These are phyloP conservation scores for Farysia itapuensis DNA, from an alignment of 1,284 basidiomycete genomes.

Conservation along the genomic window DNA sequence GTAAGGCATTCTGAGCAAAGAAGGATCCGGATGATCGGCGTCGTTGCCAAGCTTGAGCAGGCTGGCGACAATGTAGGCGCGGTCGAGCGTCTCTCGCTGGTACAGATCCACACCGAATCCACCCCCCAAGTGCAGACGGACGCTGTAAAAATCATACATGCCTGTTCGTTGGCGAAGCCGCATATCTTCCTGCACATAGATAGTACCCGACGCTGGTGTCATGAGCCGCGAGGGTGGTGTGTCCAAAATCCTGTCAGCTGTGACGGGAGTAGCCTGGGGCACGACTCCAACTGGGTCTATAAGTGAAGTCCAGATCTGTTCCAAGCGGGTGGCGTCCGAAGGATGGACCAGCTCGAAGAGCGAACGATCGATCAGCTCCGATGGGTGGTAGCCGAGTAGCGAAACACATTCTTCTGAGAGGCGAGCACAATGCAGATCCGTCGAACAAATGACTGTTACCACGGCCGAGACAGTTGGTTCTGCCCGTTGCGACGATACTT, in stretches of 20 bases:
- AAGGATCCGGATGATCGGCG: conserved; percentile 33
- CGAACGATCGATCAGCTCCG: conserved; percentile 33
- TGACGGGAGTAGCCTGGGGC: conserved; percentile 26
- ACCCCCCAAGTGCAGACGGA: conserved; percentile 45
- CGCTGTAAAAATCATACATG: conserved; percentile 41
- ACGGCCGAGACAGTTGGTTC: conserved; percentile 15
- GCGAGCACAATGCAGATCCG: conserved; percentile 39
- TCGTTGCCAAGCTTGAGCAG: conserved; percentile 46
- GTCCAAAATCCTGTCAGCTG: conserved; percentile 30
- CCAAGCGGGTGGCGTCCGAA: conserved; percentile 23
- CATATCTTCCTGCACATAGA: conserved; percentile 46
- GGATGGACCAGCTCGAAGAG: conserved; percentile 45
- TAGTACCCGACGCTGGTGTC: conserved; percentile 42
- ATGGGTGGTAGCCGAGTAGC: conserved; percentile 36
- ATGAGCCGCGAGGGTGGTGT: conserved; percentile 25
- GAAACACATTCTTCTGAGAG: conserved; percentile 32
- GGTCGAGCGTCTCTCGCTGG: conserved; percentile 38
- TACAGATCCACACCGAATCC: conserved; percentile 46
- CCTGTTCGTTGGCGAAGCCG: conserved; percentile 37
- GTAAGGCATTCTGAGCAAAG: conserved; percentile 26
- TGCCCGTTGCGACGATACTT: background rate
- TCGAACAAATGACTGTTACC: conserved; percentile 45
- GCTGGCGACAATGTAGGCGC: conserved; percentile 45
- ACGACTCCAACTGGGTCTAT: conserved; percentile 41
- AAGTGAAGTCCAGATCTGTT: conserved; percentile 36